Base-by-base conservation (phyloP, 805 yeast species). In the Brettanomyces nanus region DNA sequence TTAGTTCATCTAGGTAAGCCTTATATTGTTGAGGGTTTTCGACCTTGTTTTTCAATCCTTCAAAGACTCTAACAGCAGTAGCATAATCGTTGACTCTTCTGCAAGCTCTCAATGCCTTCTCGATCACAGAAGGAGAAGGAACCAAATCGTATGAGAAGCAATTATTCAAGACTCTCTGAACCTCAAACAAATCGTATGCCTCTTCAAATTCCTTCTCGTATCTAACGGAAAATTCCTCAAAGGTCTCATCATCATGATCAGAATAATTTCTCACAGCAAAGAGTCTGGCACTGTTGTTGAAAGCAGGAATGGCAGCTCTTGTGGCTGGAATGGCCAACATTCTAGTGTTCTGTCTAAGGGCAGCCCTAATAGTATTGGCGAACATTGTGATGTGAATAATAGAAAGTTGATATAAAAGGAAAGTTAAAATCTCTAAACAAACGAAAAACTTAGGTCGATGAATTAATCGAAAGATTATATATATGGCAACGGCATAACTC, bases 31-130 rank as follows among this genome's bases (percentile, higher is more conserved):
- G 82, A 61, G 76, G 79, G 70, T 81, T 85, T 66, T 90, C 97
- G 48, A 92, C 97, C 73, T 92, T 92, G 78, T 79, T 85, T 66
- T 84, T 85, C 62, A 92, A 77, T 50, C 95, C 97, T 73, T 90
- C 98, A 56, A 92, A 92, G 40, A 95, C 95, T 71, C 98, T 85
- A 52, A 87, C 92, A 40, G 98, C 98, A 43, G 97, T 89, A 45
- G 98, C 96, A 69, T 85, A 85, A 71, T 92, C 98, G 68, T 92
- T 86, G 51, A 92, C 97, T 70, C 97, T 85, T 80, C 98, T 89
- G 54, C 97, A 89, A 34, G 98, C 98, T 69, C 85, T 80, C 61
- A 92, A 74, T 35, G 98, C 98, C 68, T 83, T 85, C 68, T 85
- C 95, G 58, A 92, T 75, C 46, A 92, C 97, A 45, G 83, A 77